Evolutionary conservation across 306 rosid species (phyloP), one percentile per base, ranked within the genome.

Genomic region (Inga laurina): DNA sequence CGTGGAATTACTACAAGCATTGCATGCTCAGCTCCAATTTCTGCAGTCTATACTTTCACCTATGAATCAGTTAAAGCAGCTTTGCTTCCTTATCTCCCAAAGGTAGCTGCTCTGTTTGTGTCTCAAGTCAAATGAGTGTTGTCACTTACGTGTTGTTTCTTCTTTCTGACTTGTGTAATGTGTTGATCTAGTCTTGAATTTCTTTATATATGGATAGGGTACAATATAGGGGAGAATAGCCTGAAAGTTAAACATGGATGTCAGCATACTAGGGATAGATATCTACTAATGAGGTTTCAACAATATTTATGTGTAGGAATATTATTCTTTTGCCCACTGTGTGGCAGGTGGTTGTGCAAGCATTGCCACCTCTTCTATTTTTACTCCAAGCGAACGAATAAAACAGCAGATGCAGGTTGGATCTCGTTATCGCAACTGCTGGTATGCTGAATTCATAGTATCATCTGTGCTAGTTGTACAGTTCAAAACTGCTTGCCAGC

Each of bases 371-470:
- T 96, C 99, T 82, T 93, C 92, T 85, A 89, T 93, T 85, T 96
- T 96, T 77, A 96, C 99, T 85, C 99, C 99, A 18, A 92, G 99
- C 61, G 99, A 96, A 87, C 94, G 88, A 72, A 88, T 96, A 91
- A 96, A 96, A 90, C 99, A 92, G 92, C 99, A 94, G 93, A 92
- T 96, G 99, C 99, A 96, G 93, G 94, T 96, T 81, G 85, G 97
- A 34, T 84, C 93, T 34, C 94, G 87, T 84, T 96, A 93, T 83
- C 87, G 86, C 77, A 96, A 90, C 90, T 96, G 97, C 92, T 96
- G 98, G 99, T 96, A 92, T 85, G 80, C 76, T 15, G 37, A 61
- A 74, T 72, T 86, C 84, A 70, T 90, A 30, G 81, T 41, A 59
- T 75, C 32, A 35, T 79, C 79, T 74, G 48, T 71, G 72, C 61